phyloP scores from a whole-genome alignment of 1,284 basidiomycete genomes.

The Microbotryomycetes sp. region DNA sequence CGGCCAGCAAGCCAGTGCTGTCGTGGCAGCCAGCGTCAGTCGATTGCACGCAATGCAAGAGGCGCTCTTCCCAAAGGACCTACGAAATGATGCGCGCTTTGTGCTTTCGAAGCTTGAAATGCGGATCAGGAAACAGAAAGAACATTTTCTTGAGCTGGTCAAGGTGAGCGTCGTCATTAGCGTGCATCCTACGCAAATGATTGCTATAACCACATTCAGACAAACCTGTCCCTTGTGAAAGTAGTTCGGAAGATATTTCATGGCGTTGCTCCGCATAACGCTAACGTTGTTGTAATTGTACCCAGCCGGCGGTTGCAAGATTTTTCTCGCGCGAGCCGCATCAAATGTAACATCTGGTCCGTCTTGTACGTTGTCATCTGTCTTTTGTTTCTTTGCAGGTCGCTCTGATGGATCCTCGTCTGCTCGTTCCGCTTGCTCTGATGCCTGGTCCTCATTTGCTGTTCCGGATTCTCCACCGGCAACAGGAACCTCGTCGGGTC shows the following conservation, averaged over 20 bases:
- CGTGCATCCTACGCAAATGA: background rate
- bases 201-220: slow-evolving; percentile 1
- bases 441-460: slow-evolving; percentile 37
- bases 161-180: background rate
- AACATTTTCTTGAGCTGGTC: slow-evolving; percentile 72
- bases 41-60: slow-evolving; percentile 20
- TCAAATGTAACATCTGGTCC: slow-evolving; percentile 7
- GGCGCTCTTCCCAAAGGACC: background rate
- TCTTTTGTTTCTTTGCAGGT: slow-evolving; percentile 9
- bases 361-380: background rate
- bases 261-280: slow-evolving; percentile 72
- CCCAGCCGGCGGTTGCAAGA: slow-evolving; percentile 43
- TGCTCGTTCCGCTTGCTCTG: slow-evolving; percentile 9
- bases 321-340: slow-evolving; percentile 1
- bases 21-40: too few species aligned
- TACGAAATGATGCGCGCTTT: slow-evolving; percentile 57
- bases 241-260: slow-evolving; percentile 99
- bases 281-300: slow-evolving; percentile 77
- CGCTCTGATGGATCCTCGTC: slow-evolving; percentile 8
- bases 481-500: slow-evolving; percentile 19
- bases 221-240: slow-evolving; percentile 73
- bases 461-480: slow-evolving; percentile 7
- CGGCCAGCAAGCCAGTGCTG: slow-evolving; percentile 71
- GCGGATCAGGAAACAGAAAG: slow-evolving; percentile 98
- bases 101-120: slow-evolving; percentile 97